phyloP scores from a whole-genome alignment of 2,329 filamentous ascomycete genomes.

The Botrytis tulipae region DNA sequence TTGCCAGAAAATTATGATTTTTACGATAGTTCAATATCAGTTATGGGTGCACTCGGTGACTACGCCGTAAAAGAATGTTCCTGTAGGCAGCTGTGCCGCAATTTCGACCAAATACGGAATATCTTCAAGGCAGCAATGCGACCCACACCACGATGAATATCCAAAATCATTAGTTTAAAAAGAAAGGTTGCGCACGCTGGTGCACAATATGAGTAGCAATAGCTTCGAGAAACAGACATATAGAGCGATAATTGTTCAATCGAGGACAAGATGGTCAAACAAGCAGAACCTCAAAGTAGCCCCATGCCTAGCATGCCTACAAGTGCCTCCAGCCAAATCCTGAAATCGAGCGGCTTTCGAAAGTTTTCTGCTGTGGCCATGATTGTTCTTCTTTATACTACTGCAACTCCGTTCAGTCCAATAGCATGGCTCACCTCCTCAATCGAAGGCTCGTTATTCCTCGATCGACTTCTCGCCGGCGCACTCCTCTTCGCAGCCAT shows the following conservation, averaged over 20 bases:
- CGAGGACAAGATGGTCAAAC: conserved; percentile 12
- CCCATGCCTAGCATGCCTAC: conserved; percentile 14
- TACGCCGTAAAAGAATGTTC: background rate
- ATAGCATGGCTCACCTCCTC: conserved; percentile 26
- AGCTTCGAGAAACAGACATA: background rate
- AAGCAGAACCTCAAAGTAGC: conserved; percentile 11
- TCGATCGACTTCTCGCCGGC: conserved; percentile 27
- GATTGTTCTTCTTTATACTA: conserved; percentile 24
- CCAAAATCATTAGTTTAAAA: background rate
- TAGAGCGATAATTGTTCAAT: background rate
- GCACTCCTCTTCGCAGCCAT: conserved; percentile 27
- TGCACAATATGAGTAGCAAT: background rate
- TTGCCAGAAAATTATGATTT: background rate
- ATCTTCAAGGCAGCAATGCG: background rate
- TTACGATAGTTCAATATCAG: background rate
- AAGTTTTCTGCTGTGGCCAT: conserved; percentile 6
- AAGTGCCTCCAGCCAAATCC: background rate
- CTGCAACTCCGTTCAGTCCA: conserved; percentile 29
- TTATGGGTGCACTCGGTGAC: background rate
- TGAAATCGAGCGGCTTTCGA: conserved; percentile 12
- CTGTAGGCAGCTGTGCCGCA: conserved; percentile 1
- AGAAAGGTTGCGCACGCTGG: background rate
- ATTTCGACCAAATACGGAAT: background rate
- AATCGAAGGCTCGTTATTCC: conserved; percentile 23
- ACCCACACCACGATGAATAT: background rate